Base-by-base conservation (phyloP, 306 rosid genomes). In the Quercus glauca region DNA sequence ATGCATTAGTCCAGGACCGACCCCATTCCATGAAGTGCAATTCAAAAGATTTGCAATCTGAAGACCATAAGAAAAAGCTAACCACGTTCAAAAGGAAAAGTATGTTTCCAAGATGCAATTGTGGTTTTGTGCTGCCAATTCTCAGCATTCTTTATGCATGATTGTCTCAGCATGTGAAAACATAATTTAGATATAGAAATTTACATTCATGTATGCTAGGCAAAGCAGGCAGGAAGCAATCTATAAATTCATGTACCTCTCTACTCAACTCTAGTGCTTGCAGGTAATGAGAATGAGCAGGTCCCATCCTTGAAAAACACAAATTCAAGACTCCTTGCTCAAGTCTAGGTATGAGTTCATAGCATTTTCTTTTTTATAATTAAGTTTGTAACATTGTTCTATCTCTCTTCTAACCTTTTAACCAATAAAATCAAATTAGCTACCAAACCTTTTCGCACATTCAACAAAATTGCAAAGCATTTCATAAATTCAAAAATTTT, bases 1-100 rank as follows among this genome's bases (percentile, higher is more conserved):
- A 61, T 92, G 95, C 99, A 94, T 94, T 43, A 94, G 79, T 56
- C 99, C 97, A 2, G 97, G 99, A 80, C 99, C 97, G 21, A 80
- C 97, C 64, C 97, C 97, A 25, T 92, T 78, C 99, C 99, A 94
- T 17, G 99, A 76, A 61, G 99, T 92, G 82, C 97, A 91, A 56
- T 87, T 89, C 88, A 94, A 77, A 81, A 92, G 97, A 37, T 78
- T 87, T 59, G 90, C 93, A 79, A 91, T 81, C 99, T 94, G 90
- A 26, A 28, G 81, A 37, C 55, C 59, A 41, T 31, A 55, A 70
- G 5, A 73, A 71, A 26, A 51, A 26, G 3, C 76, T 77, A 73
- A 61, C 21, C 26, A 11, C 73, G 25, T 56, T 18, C 77, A n/a
- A 71, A 23, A 63, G 45, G 28, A 31, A 26, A 6, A 53, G 41